Evolutionary conservation across 2,329 filamentous ascomycete genomes (phyloP), one percentile per base, ranked within the genome.

Genomic region (Cucurbitaria berberidis): DNA sequence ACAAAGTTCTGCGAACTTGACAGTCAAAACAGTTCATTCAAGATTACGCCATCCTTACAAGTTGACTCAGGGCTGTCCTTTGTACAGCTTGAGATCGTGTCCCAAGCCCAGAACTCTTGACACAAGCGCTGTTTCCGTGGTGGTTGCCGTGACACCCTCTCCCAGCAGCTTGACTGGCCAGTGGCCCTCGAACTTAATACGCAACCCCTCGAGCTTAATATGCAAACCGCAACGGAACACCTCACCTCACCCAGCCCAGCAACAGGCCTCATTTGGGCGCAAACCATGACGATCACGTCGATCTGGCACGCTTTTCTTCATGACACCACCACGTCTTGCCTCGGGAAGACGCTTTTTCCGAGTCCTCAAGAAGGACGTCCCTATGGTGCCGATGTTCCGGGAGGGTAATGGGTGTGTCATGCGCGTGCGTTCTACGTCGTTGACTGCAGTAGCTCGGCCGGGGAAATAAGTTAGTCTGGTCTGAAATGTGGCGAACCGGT

Each of bases 251-350:
- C 42, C 35, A 36, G 45, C 27, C 49, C 36, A 48, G 10, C 36
- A 32, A 34, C 35, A 34, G 22, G 29, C 16, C 18, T 29, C 44
- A 41, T 38, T 41, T 15, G 34, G 35, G 40, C 41, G 42, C 55
- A 22, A 21, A 43, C 41, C 15, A 51, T 56, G 61, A 57, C 52
- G 51, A 62, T 63, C 55, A 57, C 21, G 57, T 44, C 45, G 51
- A 60, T 60, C 55, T 29, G 48, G 52, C 48, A 26, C 4, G 36
- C 19, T 26, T 24, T 15, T 18, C 26, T 40, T 48, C 32, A 53
- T 53, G 46, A 53, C 43, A 29, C 36, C 43, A 30, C 5, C n/a
- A 49, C 5, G 40, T 6, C 19, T 22, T 22, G 36, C 36, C 7
- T 19, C 45, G 21, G 11, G 34, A 48, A 36, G 26, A 19, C 40